These are phyloP conservation scores for Moniliella sp. DNA, from an alignment of 1,284 basidiomycete species.

Conservation along the genomic window DNA sequence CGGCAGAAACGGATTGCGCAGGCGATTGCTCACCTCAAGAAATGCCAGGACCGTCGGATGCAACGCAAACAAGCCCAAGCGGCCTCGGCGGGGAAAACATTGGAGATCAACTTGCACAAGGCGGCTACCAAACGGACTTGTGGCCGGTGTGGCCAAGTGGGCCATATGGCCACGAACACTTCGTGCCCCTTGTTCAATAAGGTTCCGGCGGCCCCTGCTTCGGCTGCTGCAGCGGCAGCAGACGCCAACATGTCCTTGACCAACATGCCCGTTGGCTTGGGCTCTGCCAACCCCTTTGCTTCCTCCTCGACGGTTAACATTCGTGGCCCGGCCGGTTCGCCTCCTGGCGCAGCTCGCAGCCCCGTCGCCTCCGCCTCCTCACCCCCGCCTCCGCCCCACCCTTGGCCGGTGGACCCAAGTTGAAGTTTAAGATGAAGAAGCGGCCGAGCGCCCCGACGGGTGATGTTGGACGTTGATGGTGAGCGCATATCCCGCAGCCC, in stretches of 20 bases:
- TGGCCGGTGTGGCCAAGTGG: slow-evolving; percentile 28
- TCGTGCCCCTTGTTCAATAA: slow-evolving; percentile 24
- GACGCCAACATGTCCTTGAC: neutral
- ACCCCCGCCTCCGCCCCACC: neutral
- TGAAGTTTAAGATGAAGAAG: slow-evolving; percentile 1
- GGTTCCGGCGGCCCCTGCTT: neutral
- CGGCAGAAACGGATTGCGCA: slow-evolving; percentile 51
- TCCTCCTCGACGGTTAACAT: too few species aligned
- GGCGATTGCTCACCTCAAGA: slow-evolving; percentile 79
- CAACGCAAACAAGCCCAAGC: slow-evolving; percentile 48
- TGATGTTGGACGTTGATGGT: too few species aligned
- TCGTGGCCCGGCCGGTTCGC: neutral
- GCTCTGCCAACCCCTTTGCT: neutral
- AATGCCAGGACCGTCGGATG: slow-evolving; percentile 79
- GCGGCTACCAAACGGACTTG: slow-evolving; percentile 28
- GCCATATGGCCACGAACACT: slow-evolving; percentile 32
- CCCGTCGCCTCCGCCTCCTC: neutral
- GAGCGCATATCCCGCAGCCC: too few species aligned
- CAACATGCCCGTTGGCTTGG: neutral
- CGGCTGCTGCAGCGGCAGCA: neutral
- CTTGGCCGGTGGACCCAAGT: neutral
- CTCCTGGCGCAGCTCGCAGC: neutral
- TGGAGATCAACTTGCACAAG: slow-evolving; percentile 26
- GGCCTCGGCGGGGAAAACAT: slow-evolving; percentile 22
- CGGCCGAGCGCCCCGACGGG: too few species aligned